Base-by-base conservation (phyloP, 164 flowering plant genomes). In the Akebia trifoliata region DNA sequence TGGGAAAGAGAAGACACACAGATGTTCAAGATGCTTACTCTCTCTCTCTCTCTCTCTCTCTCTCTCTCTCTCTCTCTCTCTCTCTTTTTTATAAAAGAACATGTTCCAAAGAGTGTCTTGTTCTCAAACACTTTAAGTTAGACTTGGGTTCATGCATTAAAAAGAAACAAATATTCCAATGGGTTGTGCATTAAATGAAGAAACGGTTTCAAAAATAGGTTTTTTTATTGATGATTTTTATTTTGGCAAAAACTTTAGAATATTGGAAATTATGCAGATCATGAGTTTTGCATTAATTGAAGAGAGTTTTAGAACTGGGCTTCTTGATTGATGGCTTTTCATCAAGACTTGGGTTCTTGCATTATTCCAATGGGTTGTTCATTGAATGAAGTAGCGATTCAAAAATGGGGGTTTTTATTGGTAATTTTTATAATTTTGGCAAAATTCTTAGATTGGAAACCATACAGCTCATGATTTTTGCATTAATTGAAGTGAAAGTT, bases 361-460 rank as follows among this genome's bases (percentile, higher is more conserved):
- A 44, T 54, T 20, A 52, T 28, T 53, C 58, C 18, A n/a, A 18
- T 22, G 21, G 50, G 42, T 30, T 31, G n/a, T 29, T 51, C 24
- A 34, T 53, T 53, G 34, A 45, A 20, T 40, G 45, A 18, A 26
- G 2, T 12, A 30, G 21, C 44, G n/a, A 30, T 25, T 31, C 18
- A 6, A 38, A 61, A 34, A 47, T 54, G 56, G 35, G 35, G 26
- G 45, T 38, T n/a, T 58, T 61, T 59, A 59, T 66, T 53, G 53
- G 60, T 49, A 30, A 49, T 10, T 70, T 73, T 57, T 69, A 54
- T 62, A 24, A 26, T 45, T 50, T 22, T 45, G 44, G 68, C 40
- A 38, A 56, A 43, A 53, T 30, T 57, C 50, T 50, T 24, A 18
- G 48, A 20, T 17, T 52, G 64, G 55, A 48, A 50, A 57, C 54